Evolutionary conservation across 2,329 filamentous ascomycete genomes (phyloP), one percentile per base, ranked within the genome.

Genomic region (Nannizzia gypsea): DNA sequence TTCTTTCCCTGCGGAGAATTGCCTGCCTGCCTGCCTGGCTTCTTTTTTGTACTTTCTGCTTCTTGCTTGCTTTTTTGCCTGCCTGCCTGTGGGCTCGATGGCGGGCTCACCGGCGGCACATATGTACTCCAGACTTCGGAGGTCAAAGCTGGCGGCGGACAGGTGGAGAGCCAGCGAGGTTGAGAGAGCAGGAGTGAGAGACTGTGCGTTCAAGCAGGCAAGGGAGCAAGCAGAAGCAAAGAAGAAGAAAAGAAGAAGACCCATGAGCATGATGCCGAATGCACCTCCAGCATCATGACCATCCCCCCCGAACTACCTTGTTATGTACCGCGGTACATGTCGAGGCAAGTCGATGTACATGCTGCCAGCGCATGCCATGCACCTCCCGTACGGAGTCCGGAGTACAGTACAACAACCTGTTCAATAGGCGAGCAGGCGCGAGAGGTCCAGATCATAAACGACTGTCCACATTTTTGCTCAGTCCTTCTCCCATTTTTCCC

Each of bases 361-460:
- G 46, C n/a, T n/a, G 46, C 24, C 46, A 52, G 22, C 46, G 46
- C 46, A 52, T 52, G 46, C 42, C 46, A 52, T 52, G 46, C 38
- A 42, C 38, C 38, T 13, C 24, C 46, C 13, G 46, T 52, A 26
- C 46, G 22, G 46, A 31, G 22, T 31, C 46, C 46, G 46, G 46
- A 52, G 46, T 52, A 52, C 46, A 46, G 42, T 46, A 46, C 17
- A 42, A n/a, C 13, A 15, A 46, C 42, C n/a, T 52, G 46, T 24
- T 26, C 22, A 31, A 24, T 52, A 52, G 46, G 46, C 46, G 46
- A 52, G 46, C 46, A 52, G 46, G 46, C 46, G 46, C 46, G 46
- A 52, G 46, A 52, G 38, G 46, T 52, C 46, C 46, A 52, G 46
- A 31, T 52, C 46, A 15, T 52, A 22, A 31, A 31, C 46, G 46